phyloP scores from a whole-genome alignment of 306 rosid genomes.

The Quercus bicolor region DNA sequence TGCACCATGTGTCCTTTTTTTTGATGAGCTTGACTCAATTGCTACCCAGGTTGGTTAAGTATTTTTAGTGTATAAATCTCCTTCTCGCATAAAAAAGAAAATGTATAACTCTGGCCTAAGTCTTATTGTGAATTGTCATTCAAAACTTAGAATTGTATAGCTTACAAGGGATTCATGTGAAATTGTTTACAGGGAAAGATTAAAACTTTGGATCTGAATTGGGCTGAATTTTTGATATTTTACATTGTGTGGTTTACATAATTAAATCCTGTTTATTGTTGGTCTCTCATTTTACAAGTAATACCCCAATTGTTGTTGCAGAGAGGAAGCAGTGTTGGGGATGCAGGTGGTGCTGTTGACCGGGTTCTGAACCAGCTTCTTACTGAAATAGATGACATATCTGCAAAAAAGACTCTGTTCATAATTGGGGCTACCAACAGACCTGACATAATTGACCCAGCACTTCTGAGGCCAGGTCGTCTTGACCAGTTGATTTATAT shows the following conservation, averaged over 20 bases:
- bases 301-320: constrained; percentile 18
- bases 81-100: not conserved
- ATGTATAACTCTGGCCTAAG: not conserved
- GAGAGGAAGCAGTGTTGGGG: constrained; percentile 54
- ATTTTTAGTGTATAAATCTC: not conserved
- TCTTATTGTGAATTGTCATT: not conserved
- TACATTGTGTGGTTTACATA: not conserved
- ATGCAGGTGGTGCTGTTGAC: constrained; percentile 58
- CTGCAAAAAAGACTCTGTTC: constrained; percentile 53
- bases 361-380: constrained; percentile 54
- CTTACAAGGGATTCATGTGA: not conserved
- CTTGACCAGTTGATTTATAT: constrained; percentile 57
- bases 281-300: not conserved
- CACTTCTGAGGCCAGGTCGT: constrained; percentile 60
- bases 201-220: not conserved
- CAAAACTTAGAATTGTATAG: not conserved
- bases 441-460: constrained; percentile 58
- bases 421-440: constrained; percentile 60
- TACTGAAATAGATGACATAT: constrained; percentile 62
- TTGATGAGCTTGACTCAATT: constrained; percentile 61
- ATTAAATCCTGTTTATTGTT: not conserved
- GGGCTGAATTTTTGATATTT: not conserved
- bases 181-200: not conserved
- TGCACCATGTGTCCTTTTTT: constrained; percentile 62
- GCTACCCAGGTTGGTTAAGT: constrained; percentile 44